Conservation (phyloP, 768 basidiomycete genomes). For the Pholiota microspora region DNA sequence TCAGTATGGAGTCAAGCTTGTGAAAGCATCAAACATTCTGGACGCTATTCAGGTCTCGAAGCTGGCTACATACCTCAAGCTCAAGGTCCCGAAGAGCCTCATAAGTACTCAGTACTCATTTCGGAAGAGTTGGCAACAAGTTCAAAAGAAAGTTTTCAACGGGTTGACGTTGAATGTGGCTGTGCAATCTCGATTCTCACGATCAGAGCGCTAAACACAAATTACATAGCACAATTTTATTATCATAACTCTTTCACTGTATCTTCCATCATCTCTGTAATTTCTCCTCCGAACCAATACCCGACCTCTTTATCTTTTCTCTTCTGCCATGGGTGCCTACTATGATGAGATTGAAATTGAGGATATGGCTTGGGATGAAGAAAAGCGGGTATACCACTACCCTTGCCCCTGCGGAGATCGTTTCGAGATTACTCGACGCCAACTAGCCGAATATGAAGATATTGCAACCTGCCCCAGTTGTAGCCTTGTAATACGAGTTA, state of each 20-base stretch:
- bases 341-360: slow-evolving; percentile 99
- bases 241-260: neutral
- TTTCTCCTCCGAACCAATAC: slow-evolving; percentile 2
- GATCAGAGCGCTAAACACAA: neutral
- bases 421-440: slow-evolving; percentile 88
- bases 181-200: neutral
- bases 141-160: too few relatives aligned
- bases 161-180: neutral
- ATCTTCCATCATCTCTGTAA: neutral
- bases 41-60: too few relatives aligned
- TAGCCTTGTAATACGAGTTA: slow-evolving; percentile 86
- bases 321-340: slow-evolving; percentile 68
- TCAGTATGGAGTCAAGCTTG: neutral
- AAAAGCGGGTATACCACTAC: slow-evolving; percentile 86
- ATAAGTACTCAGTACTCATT: too few relatives aligned
- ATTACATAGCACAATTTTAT: neutral
- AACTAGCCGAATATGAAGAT: slow-evolving; percentile 89
- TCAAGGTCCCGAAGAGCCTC: too few relatives aligned
- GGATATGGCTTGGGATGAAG: slow-evolving; percentile 89
- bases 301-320: neutral
- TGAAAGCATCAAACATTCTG: neutral
- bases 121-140: too few relatives aligned
- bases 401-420: slow-evolving; percentile 98
- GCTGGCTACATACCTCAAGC: too few relatives aligned
- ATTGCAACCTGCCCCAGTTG: slow-evolving; percentile 96